A percentile compares a stretch with the other conserved stretches of the same genome.
phyloP scores from a whole-genome alignment of 495 filamentous ascomycete genomes.

The Aspergillus funiculosus region DNA sequence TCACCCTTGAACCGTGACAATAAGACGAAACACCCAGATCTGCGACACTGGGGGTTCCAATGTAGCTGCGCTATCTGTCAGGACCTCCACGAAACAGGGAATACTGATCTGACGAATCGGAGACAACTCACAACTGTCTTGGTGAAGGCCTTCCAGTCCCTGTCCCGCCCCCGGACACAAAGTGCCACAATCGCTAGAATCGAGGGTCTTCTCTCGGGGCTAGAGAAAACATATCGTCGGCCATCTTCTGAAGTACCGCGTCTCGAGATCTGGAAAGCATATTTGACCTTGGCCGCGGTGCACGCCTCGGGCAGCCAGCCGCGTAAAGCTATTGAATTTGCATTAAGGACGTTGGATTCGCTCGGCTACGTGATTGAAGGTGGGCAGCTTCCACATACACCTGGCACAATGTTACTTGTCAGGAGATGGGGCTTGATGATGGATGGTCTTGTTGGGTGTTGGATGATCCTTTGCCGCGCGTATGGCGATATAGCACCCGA shows the following conservation, averaged over 20 bases:
- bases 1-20: constrained; percentile 23
- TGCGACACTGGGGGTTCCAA: constrained; percentile 42
- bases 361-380: constrained; percentile 40
- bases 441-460: constrained; percentile 26
- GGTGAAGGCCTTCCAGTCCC: constrained; percentile 3
- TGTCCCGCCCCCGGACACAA: neutral
- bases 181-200: too few species aligned
- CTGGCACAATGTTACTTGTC: constrained; percentile 25
- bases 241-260: constrained; percentile 26
- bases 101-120: constrained; percentile 11
- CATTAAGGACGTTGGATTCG: constrained; percentile 29
- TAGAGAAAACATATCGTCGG: constrained; percentile 29
- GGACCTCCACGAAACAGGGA: constrained; percentile 14
- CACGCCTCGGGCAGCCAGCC: constrained; percentile 8
- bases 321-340: constrained; percentile 23
- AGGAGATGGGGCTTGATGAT: constrained; percentile 37
- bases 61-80: constrained; percentile 44
- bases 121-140: constrained; percentile 9
- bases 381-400: constrained; percentile 12
- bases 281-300: constrained; percentile 24
- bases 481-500: constrained; percentile 27
- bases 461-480: constrained; percentile 29
- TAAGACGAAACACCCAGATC: constrained; percentile 12
- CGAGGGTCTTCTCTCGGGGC: constrained; percentile 14
- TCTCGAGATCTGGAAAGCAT: constrained; percentile 23